These are phyloP conservation scores for Rhodotorula diobovata DNA, from an alignment of 768 basidiomycete genomes.

Conservation along the genomic window DNA sequence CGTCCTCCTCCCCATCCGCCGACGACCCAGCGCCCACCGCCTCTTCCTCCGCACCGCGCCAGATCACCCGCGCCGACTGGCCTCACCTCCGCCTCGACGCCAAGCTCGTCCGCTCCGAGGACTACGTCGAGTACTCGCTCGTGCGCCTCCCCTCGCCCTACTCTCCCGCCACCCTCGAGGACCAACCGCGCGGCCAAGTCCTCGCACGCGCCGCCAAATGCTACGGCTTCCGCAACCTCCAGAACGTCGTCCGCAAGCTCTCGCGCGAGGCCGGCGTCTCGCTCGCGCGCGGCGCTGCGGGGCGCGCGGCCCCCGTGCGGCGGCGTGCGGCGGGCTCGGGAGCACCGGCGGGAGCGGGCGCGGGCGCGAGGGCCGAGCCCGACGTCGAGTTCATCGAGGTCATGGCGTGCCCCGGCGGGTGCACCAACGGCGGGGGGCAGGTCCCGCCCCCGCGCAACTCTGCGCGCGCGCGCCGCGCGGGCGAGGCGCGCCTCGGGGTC, in stretches of 20 bases:
- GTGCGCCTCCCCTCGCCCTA: slow-evolving; percentile 9
- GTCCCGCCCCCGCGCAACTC: slow-evolving; percentile 47
- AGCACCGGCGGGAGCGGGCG: neutral
- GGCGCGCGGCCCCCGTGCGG: slow-evolving; percentile 47
- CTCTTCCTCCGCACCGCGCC: too few relatives aligned
- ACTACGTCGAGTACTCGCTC: slow-evolving; percentile 46
- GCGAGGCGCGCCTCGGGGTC: slow-evolving; percentile 11
- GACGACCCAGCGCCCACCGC: neutral
- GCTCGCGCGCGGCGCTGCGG: slow-evolving; percentile 66
- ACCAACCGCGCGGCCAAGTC: neutral
- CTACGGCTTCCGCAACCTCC: slow-evolving; percentile 94
- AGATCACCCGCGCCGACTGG: slow-evolving; percentile 36
- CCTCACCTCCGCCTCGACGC: slow-evolving; percentile 36
- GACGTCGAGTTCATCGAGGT: slow-evolving; percentile 90
- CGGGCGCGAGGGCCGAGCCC: slow-evolving; percentile 3
- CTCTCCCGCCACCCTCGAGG: neutral
- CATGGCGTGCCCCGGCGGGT: slow-evolving; percentile 98
- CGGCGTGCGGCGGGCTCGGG: slow-evolving; percentile 6
- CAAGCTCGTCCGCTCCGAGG: slow-evolving; percentile 47
- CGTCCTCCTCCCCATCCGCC: slow-evolving; percentile 19
- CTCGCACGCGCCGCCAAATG: slow-evolving; percentile 91
- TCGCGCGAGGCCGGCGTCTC: slow-evolving; percentile 75
- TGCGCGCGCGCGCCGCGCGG: slow-evolving; percentile 11
- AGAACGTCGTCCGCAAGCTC: slow-evolving; percentile 90
- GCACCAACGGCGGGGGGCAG: slow-evolving; percentile 96